phyloP scores from a whole-genome alignment of 805 yeast genomes.

The Schwanniomyces pseudopolymorphus region DNA sequence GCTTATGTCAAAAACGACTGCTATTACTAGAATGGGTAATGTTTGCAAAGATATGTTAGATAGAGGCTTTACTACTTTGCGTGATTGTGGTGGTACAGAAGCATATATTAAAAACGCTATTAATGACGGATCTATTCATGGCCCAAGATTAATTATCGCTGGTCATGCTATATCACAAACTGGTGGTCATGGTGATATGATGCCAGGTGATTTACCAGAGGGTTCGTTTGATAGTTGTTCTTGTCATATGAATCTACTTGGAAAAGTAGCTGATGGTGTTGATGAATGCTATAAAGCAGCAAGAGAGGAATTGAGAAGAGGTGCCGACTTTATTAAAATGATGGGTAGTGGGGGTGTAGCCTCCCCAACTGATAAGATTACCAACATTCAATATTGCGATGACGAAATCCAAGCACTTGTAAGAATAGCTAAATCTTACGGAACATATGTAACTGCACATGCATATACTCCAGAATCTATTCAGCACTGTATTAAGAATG shows the following conservation, averaged over 20 bases:
- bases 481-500: constrained; percentile 19
- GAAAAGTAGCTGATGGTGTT: constrained; percentile 23
- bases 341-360: constrained; percentile 31
- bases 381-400: constrained; percentile 20
- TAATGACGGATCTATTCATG: constrained; percentile 21
- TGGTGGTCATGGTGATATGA: constrained; percentile 26
- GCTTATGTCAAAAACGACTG: constrained; percentile 16
- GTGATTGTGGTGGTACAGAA: constrained; percentile 16
- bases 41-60: constrained; percentile 16
- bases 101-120: constrained; percentile 18
- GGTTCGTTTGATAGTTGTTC: constrained; percentile 20
- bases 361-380: constrained; percentile 23
- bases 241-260: constrained; percentile 19
- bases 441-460: constrained; percentile 26
- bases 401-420: constrained; percentile 24
- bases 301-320: constrained; percentile 23
- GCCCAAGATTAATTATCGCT: constrained; percentile 21
- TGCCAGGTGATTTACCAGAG: constrained; percentile 17
- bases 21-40: constrained; percentile 17
- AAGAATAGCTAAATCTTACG: constrained; percentile 20
- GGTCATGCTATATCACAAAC: constrained; percentile 26
- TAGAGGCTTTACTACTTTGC: constrained; percentile 15
- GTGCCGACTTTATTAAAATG: constrained; percentile 23
- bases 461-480: constrained; percentile 23
- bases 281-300: constrained; percentile 20